Evolutionary conservation across 371 early-diverging fungal genomes (phyloP), one percentile per base, ranked within the genome.

Genomic region (Lichtheimia ornata): DNA sequence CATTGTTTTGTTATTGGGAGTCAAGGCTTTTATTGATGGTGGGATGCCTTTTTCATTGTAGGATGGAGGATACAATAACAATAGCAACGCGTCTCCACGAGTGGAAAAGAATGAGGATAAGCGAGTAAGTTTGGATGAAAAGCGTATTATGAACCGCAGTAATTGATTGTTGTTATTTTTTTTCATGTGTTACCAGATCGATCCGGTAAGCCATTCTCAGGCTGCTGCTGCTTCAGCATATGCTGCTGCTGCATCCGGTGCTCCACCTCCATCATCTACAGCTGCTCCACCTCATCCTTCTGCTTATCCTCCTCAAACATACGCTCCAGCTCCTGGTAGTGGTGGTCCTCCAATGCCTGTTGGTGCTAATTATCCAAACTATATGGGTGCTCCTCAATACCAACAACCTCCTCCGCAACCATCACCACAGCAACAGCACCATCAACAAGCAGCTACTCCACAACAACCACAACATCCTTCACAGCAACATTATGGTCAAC

Each of bases 401-500:
- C 62, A 56, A 28, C 54, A 50, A 17, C 44, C 28, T 22, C 64
- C 61, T 24, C 43, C 35, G 3, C 60, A 60, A 30, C 51, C 43
- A 49, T 56, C 35, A 6, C 47, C 47, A 17, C 47, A 47, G 17
- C 18, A 22, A 18, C 35, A 35, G 35, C 35, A 35, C 35, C 35
- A 35, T 35, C 35, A 35, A 35, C 35, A 35, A 35, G 2, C 35
- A 35, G 11, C 35, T 9, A 35, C 35, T 1, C 35, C 35, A 35
- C 73, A 63, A 20, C 64, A 58, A 44, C 56, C 43, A 14, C 55
- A 53, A 17, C 72, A 70, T n/a, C 76, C 70, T 47, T 45, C 66
- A 6, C 68, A 64, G 28, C 66, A 65, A 28, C 62, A 68, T 20
- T 73, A 73, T 47, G 72, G 67, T 20, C 75, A 71, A 53, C 67